Base-by-base conservation (phyloP, 495 filamentous ascomycete genomes). In the Aspergillus conjunctus region DNA sequence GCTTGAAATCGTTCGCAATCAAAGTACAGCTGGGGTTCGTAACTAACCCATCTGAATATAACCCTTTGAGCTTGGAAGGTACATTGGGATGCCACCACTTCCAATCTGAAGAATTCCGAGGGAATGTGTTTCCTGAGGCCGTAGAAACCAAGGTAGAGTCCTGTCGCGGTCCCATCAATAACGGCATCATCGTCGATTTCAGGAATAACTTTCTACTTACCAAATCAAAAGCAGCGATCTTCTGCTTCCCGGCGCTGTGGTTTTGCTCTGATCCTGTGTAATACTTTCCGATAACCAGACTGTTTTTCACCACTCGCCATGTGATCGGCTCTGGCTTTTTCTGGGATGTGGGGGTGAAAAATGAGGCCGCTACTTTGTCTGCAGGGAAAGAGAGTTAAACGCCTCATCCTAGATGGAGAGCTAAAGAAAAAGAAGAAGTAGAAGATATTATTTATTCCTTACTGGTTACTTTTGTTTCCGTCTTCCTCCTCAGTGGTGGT, bases 221-320 rank as follows among this genome's bases (percentile, higher is more conserved):
- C 57, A 98, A 83, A 68, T 99, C 94, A 71, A 99, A 98, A 0
- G 87, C 90, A 21, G 93, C 93, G 54, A 99, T 83, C 71, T 88
- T 94, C 15, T 64, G 56, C 66, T 79, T 73, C 68, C 76, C 66
- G 41, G 55, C 51, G 11, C 43, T 46, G 41, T 12, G 48, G 50
- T 31, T 45, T 26, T 56, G 70, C 26, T 62, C 67, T 7, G 70
- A 54, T 14, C 77, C 75, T 9, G 83, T 73, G 20, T 75, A 64
- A 67, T 92, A 92, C 62, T 84, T 88, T 31, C 85, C 94, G n/a
- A 93, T 79, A 7, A 98, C 79, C 7, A 97, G 71, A 17, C 86
- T 91, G 11, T 80, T 87, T 62, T 83, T 86, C 10, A 89, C 66
- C 34, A 84, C 78, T 26, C 81, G 77, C 91, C 95, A 98, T n/a